Percentiles rank a stretch among this genome's conserved stretches.
phyloP scores from a whole-genome alignment of 805 yeast species.

The Teunomyces tritomae region DNA sequence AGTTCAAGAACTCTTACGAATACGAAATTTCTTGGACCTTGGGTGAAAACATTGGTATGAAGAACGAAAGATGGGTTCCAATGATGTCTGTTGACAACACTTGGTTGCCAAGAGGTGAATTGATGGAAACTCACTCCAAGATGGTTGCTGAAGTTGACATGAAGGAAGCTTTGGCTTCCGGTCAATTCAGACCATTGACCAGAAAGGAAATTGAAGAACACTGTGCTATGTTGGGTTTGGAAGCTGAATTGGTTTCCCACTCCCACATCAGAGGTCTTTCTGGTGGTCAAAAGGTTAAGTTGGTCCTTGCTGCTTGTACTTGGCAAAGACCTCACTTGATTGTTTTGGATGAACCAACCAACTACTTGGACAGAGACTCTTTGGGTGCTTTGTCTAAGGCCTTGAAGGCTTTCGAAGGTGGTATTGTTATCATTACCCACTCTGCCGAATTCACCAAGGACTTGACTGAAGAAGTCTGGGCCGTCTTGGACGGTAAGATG shows the following conservation, averaged over 20 bases:
- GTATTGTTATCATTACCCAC: slow-evolving; percentile 99
- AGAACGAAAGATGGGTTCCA: slow-evolving; percentile 98
- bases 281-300: slow-evolving; percentile 99
- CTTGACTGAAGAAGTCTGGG: slow-evolving; percentile 99
- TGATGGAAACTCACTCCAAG: slow-evolving; percentile 94
- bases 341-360: slow-evolving; percentile 99
- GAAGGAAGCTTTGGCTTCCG: slow-evolving; percentile 99
- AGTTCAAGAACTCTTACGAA: slow-evolving; percentile 99
- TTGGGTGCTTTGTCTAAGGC: slow-evolving; percentile 99
- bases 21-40: slow-evolving; percentile 96
- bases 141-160: slow-evolving; percentile 99
- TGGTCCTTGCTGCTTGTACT: slow-evolving; percentile 99
- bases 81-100: slow-evolving; percentile 99
- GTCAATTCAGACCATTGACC: slow-evolving; percentile 99
- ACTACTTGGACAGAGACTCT: slow-evolving; percentile 98
- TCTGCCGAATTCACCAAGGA: slow-evolving; percentile 99
- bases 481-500: slow-evolving; percentile 96
- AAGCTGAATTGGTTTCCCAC: slow-evolving; percentile 98
- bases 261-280: slow-evolving; percentile 99
- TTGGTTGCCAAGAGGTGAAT: slow-evolving; percentile 99
- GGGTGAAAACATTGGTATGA: slow-evolving; percentile 99
- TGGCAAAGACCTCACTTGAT: slow-evolving; percentile 99
- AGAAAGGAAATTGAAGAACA: slow-evolving; percentile 99
- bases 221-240: slow-evolving; percentile 98
- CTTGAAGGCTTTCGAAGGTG: slow-evolving; percentile 98